These are phyloP conservation scores for Camelina neglecta DNA, from an alignment of 345 rosid species.

Conservation along the genomic window DNA sequence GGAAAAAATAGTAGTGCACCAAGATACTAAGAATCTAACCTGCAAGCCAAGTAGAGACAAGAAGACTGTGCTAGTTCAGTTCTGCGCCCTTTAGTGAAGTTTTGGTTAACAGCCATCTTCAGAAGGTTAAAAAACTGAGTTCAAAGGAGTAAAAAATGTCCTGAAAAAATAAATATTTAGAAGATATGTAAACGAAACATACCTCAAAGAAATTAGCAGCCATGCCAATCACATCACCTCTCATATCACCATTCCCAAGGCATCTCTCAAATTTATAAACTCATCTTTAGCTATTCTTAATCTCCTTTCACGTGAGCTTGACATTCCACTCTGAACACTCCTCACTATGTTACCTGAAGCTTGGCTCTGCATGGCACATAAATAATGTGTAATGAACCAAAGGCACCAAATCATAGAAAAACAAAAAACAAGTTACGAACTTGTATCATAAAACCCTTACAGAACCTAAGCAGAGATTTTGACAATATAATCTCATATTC, in stretches of 20 bases:
- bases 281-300: slow-evolving; percentile 52
- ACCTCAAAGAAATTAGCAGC: slow-evolving; percentile 65
- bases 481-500: no score
- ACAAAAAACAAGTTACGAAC: no score
- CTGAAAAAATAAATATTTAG: neutral
- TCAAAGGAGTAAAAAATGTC: neutral
- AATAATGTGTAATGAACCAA: neutral
- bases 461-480: no score
- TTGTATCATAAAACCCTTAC: no score
- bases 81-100: slow-evolving; percentile 86
- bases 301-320: slow-evolving; percentile 59
- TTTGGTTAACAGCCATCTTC: slow-evolving; percentile 70
- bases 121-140: slow-evolving; percentile 17
- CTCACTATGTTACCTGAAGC: slow-evolving; percentile 57
- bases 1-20: neutral
- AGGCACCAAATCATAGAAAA: no score
- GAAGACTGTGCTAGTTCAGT: slow-evolving; percentile 77
- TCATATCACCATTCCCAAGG: slow-evolving; percentile 64
- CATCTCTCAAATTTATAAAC: slow-evolving; percentile 57
- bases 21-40: slow-evolving; percentile 53
- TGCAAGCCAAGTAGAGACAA: slow-evolving; percentile 80
- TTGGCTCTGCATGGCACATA: slow-evolving; percentile 51
- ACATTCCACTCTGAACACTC: slow-evolving; percentile 53
- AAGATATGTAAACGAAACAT: slow-evolving; percentile 41
- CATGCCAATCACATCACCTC: slow-evolving; percentile 52